Percentiles rank a stretch among this genome's conserved stretches.
phyloP scores from a whole-genome alignment of 2,329 filamentous ascomycete genomes.

The Sclerotinia borealis region DNA sequence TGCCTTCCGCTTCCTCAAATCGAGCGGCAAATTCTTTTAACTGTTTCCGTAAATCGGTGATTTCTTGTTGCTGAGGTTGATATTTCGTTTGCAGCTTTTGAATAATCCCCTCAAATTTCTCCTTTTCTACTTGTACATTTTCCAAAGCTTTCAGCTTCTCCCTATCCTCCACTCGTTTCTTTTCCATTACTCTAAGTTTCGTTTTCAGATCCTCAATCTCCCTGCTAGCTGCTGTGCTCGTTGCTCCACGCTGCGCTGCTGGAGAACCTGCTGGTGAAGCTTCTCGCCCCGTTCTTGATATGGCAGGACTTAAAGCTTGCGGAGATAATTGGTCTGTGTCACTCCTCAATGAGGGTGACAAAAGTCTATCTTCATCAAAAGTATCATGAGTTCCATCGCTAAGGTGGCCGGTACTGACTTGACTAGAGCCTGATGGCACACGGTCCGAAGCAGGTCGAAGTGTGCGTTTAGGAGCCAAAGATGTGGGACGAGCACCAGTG shows the following conservation, averaged over 20 bases:
- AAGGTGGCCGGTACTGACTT: conserved; percentile 26
- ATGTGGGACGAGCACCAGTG: conserved; percentile 17
- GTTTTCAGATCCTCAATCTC: conserved; percentile 85
- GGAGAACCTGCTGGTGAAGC: conserved; percentile 26
- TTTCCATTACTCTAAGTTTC: conserved; percentile 80
- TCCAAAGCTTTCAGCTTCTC: conserved; percentile 78
- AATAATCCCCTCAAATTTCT: conserved; percentile 77
- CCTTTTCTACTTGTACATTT: conserved; percentile 66
- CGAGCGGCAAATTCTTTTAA: conserved; percentile 69
- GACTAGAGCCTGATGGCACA: conserved; percentile 29
- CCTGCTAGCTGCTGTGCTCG: conserved; percentile 34
- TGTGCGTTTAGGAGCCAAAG: conserved; percentile 27
- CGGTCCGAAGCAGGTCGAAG: conserved; percentile 29
- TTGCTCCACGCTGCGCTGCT: conserved; percentile 20
- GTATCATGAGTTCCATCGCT: conserved; percentile 26
- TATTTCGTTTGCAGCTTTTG: conserved; percentile 88
- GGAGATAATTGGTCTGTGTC: conserved; percentile 36
- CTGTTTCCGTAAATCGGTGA: conserved; percentile 66
- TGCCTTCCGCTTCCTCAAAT: conserved; percentile 62
- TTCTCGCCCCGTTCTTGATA: conserved; percentile 24
- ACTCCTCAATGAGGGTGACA: conserved; percentile 44
- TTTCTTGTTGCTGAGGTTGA: conserved; percentile 76
- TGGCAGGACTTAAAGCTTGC: conserved; percentile 26
- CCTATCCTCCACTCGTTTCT: conserved; percentile 77
- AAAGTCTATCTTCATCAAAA: conserved; percentile 24